Evolutionary conservation across 257 asterid genomes (phyloP).

Genomic region (Marsdenia floribunda): DNA sequence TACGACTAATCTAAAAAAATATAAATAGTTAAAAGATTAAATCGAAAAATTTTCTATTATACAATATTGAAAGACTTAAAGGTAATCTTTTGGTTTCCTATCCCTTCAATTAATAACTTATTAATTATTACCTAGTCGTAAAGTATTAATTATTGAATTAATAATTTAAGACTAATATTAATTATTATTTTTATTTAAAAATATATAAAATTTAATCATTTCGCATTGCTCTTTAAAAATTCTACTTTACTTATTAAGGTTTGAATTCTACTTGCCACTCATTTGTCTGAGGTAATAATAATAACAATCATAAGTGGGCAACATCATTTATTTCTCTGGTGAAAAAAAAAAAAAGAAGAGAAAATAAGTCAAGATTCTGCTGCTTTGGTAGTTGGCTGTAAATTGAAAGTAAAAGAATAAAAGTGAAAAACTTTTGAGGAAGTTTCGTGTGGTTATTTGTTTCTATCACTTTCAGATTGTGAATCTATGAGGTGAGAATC

Average conservation of each 20-base stretch:
- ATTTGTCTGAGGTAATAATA: background rate
- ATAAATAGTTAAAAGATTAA: no score
- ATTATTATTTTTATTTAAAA: no score
- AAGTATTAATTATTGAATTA: no score
- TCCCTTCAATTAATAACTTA: no score
- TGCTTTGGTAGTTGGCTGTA: background rate
- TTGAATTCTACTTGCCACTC: constrained; percentile 13
- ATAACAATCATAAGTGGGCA: background rate
- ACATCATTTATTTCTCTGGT: background rate
- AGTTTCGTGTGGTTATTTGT: constrained; percentile 4
- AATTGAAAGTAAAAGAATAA: background rate
- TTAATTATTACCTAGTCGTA: no score
- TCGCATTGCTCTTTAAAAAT: background rate
- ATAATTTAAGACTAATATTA: no score
- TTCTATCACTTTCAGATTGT: constrained; percentile 19
- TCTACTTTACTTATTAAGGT: constrained; percentile 7
- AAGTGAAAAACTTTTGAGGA: background rate
- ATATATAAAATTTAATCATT: no score
- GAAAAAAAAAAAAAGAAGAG: background rate
- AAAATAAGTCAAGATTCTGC: background rate
- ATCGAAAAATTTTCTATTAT: no score
- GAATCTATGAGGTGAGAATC: background rate
- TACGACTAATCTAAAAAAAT: no score
- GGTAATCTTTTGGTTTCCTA: no score
- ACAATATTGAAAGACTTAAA: no score